Conservation (phyloP, 305 asterid genomes). For the Salvia sclarea region DNA sequence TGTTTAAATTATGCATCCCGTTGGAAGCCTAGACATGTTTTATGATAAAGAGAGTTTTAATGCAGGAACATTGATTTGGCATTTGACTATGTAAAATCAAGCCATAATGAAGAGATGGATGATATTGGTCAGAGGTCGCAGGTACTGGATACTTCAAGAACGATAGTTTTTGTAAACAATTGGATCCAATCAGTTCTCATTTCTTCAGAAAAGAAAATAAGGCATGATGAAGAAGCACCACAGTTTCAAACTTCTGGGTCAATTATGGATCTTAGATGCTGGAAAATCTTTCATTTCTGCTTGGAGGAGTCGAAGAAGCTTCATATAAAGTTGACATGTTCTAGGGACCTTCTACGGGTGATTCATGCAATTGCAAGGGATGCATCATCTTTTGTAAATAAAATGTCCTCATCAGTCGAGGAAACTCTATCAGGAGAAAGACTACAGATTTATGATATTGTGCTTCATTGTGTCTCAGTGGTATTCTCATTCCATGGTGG, state of each 20-base stretch:
- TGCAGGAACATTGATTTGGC: slow-evolving; percentile 83
- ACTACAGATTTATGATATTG: slow-evolving; percentile 48
- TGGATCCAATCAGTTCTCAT: slow-evolving; percentile 77
- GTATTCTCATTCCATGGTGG: slow-evolving; percentile 78
- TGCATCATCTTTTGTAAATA: slow-evolving; percentile 37
- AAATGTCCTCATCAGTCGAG: slow-evolving; percentile 27
- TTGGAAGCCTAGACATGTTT: slow-evolving; percentile 21
- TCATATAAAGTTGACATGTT: slow-evolving; percentile 50
- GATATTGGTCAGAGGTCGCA: slow-evolving; percentile 40
- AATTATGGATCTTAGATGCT: slow-evolving; percentile 67
- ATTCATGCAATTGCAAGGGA: slow-evolving; percentile 56
- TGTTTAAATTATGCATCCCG: not conserved
- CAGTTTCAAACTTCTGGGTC: slow-evolving; percentile 44
- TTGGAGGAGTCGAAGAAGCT: slow-evolving; percentile 66
- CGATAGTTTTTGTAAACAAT: slow-evolving; percentile 53
- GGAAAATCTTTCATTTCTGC: slow-evolving; percentile 76
- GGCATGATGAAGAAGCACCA: slow-evolving; percentile 37
- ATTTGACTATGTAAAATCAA: slow-evolving; percentile 57
- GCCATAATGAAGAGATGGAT: slow-evolving; percentile 30
- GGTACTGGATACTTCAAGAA: slow-evolving; percentile 67
- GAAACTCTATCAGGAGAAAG: slow-evolving; percentile 40
- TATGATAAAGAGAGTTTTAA: slow-evolving; percentile 27
- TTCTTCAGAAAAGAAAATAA: slow-evolving; percentile 59
- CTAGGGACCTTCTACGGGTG: slow-evolving; percentile 67
- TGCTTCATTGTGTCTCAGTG: slow-evolving; percentile 58